Percentiles rank a stretch among this genome's conserved stretches.
These are phyloP conservation scores for Glonium stellatum DNA, from an alignment of 495 filamentous ascomycete species.

Conservation along the genomic window DNA sequence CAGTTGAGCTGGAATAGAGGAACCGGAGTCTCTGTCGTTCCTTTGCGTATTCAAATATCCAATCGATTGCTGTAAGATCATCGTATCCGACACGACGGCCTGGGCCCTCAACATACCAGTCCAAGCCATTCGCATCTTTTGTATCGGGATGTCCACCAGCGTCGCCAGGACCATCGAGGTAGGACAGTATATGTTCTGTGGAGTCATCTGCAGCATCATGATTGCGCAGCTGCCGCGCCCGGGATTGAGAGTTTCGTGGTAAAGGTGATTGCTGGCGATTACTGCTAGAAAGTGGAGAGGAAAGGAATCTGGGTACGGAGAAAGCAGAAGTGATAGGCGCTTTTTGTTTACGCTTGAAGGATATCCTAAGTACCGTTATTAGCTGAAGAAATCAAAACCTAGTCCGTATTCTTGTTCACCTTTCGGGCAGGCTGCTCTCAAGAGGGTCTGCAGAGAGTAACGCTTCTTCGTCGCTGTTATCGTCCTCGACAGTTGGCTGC, in stretches of 20 bases:
- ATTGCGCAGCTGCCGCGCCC: slow-evolving; percentile 10
- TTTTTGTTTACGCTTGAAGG: slow-evolving; percentile 81
- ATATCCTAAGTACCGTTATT: slow-evolving; percentile 44
- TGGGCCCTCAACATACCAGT: slow-evolving; percentile 90
- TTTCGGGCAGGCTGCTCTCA: slow-evolving; percentile 25
- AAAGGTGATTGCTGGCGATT: slow-evolving; percentile 28
- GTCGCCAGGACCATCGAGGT: slow-evolving; percentile 31
- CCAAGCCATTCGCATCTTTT: slow-evolving; percentile 61
- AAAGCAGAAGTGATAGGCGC: slow-evolving; percentile 51
- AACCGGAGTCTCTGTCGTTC: slow-evolving; percentile 80
- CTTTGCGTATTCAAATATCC: slow-evolving; percentile 99
- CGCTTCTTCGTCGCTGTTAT: slow-evolving; percentile 28
- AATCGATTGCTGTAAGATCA: slow-evolving; percentile 95
- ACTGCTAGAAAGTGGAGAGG: slow-evolving; percentile 31
- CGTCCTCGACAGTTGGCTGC: slow-evolving; percentile 28
- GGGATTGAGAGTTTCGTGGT: slow-evolving; percentile 10
- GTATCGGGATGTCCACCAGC: slow-evolving; percentile 37
- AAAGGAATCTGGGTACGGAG: slow-evolving; percentile 52
- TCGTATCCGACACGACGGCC: slow-evolving; percentile 91
- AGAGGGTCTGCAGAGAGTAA: slow-evolving; percentile 34
- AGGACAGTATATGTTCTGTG: slow-evolving; percentile 36
- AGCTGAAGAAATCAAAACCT: too few species aligned
- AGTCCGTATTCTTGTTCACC: slow-evolving; percentile 12
- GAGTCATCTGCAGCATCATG: slow-evolving; percentile 23
- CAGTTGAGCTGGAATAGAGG: slow-evolving; percentile 61